Percentiles rank a stretch among this genome's conserved stretches.
phyloP scores from a whole-genome alignment of 306 rosid genomes.

The Quercus bicolor region DNA sequence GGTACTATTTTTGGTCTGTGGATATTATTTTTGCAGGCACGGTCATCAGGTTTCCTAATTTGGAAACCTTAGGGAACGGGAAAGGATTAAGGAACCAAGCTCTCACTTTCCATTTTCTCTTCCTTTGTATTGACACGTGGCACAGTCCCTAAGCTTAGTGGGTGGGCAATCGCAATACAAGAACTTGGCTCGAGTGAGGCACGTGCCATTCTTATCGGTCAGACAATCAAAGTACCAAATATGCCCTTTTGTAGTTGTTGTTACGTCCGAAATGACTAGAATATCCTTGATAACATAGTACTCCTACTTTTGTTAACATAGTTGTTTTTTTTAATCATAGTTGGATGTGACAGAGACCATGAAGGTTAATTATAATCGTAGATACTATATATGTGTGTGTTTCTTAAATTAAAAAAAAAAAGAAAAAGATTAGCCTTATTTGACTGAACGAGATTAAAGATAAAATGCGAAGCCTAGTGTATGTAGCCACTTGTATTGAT shows the following conservation, averaged over 20 bases:
- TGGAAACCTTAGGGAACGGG: constrained; percentile 52
- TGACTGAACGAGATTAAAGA: constrained; percentile 17
- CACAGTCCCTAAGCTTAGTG: neutral
- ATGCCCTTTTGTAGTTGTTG: neutral
- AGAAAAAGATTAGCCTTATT: too few species aligned
- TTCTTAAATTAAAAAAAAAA: too few species aligned
- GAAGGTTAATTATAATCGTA: neutral
- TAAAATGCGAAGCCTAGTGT: neutral
- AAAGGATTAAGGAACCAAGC: neutral
- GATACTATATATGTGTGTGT: too few species aligned
- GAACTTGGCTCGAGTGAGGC: constrained; percentile 5
- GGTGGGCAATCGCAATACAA: neutral
- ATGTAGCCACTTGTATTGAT: constrained; percentile 13
- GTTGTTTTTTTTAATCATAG: neutral
- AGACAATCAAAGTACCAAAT: neutral
- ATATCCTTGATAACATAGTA: neutral
- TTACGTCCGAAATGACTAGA: neutral
- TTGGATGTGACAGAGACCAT: constrained; percentile 1
- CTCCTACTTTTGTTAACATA: too few species aligned
- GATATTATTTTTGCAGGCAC: constrained; percentile 1
- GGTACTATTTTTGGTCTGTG: neutral
- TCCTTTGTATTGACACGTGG: constrained; percentile 29
- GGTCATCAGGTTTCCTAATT: constrained; percentile 35
- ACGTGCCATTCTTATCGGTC: constrained; percentile 7
- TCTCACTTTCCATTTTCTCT: neutral